A percentile compares a stretch with the other conserved stretches of the same genome.
Evolutionary conservation across 208 protist species (phyloP).

Genomic region (Strigomonas galati): DNA sequence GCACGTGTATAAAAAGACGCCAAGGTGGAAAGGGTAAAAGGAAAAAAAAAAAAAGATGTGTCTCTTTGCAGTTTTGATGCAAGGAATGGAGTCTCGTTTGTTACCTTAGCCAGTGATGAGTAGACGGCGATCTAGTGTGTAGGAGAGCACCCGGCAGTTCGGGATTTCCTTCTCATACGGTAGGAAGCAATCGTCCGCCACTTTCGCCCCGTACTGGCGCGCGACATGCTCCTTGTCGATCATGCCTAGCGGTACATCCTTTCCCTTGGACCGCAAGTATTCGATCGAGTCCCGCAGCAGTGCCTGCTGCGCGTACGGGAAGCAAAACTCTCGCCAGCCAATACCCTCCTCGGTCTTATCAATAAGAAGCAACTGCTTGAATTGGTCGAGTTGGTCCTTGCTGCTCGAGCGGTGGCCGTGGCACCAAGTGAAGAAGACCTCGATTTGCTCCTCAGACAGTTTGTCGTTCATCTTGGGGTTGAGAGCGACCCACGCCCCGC

Average conservation of each 20-base stretch:
- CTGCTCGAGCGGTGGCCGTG: constrained; percentile 27
- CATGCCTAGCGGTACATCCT: constrained; percentile 34
- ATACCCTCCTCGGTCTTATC: constrained; percentile 15
- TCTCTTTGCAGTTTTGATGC: constrained; percentile 3
- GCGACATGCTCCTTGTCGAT: constrained; percentile 22
- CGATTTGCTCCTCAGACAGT: constrained; percentile 40
- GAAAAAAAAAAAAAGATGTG: constrained; percentile 10
- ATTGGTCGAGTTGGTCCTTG: constrained; percentile 21
- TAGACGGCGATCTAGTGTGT: no score
- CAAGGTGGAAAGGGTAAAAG: neutral
- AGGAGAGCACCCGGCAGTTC: constrained; percentile 31
- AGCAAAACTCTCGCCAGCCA: constrained; percentile 69
- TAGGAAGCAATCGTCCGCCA: constrained; percentile 26
- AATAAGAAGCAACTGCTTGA: constrained; percentile 40
- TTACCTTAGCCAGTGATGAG: no score
- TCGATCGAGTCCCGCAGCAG: constrained; percentile 25
- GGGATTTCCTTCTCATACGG: constrained; percentile 44
- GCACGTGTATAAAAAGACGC: no score
- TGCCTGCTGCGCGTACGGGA: constrained; percentile 43
- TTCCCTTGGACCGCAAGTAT: constrained; percentile 13
- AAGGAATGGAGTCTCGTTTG: neutral
- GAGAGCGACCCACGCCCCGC: constrained; percentile 43
- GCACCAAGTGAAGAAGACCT: constrained; percentile 45
- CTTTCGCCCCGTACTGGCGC: constrained; percentile 24
- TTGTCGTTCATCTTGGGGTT: constrained; percentile 34